Percentiles rank a stretch among this genome's conserved stretches.
phyloP scores from a whole-genome alignment of 1,139 yeast species.

The Trichomonascaceae sp. region DNA sequence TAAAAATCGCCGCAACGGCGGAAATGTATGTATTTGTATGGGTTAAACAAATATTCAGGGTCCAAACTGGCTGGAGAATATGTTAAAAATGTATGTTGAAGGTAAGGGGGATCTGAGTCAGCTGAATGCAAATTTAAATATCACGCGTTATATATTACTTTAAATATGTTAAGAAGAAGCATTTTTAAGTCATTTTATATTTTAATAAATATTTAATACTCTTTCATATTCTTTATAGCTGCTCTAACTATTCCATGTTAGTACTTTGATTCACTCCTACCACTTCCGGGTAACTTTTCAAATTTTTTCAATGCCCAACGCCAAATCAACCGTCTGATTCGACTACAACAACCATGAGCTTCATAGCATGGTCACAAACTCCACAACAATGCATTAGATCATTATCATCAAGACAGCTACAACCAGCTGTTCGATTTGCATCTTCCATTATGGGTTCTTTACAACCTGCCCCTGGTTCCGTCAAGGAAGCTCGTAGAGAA shows the following conservation, averaged over 20 bases:
- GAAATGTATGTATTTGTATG: neutral
- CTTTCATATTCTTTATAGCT: no score
- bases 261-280: no score
- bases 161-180: no score
- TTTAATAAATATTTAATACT: no score
- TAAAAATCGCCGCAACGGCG: neutral
- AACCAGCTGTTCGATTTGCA: constrained; percentile 1
- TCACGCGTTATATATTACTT: no score
- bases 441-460: constrained; percentile 21
- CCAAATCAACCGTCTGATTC: neutral
- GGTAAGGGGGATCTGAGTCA: no score
- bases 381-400: neutral
- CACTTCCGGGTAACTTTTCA: neutral
- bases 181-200: no score
- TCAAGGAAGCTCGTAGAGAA: constrained; percentile 52
- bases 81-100: neutral
- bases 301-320: constrained; percentile 3
- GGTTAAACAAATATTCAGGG: neutral
- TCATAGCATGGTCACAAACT: neutral
- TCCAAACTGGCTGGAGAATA: neutral
- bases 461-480: constrained; percentile 30
- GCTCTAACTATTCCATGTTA: no score
- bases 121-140: no score
- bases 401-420: neutral
- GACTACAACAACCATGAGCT: neutral